Evolutionary conservation across 129 eudicot species (phyloP), one percentile per base, ranked within the genome.

Genomic region (Saposhnikovia divaricata): DNA sequence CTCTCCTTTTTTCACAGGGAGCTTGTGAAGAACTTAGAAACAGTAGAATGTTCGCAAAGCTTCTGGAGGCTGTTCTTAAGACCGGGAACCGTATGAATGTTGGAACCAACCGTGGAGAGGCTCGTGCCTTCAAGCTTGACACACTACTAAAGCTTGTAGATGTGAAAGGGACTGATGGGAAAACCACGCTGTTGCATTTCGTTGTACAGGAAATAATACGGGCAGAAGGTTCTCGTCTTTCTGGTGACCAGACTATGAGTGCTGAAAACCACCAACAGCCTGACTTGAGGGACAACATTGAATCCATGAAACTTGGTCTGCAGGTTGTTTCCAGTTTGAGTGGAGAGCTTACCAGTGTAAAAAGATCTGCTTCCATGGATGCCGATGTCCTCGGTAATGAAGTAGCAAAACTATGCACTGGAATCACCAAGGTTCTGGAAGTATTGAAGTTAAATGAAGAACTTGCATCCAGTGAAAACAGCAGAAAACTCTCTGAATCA

Each of bases 61-160:
- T 92, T 15, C 83, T 92, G n/a, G 90, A 90, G 82, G 96, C 96
- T 2, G 96, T 90, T 10, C 89, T 90, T 16, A 86, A 83, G 73
- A 89, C 97, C 0, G 96, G 97, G 19, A 92, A 90, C 80, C 89
- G 91, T 57, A 87, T 90, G 93, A 92, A 90, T 61, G 82, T 83
- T 34, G 97, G 96, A 66, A 90, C 96, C 46, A 86, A 87, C 81
- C 89, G 93, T 16, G 96, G 97, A 11, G 96, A 90, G 77, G 95
- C 97, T 50, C 89, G 82, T 5, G 97, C 97, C 78, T 92, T 90
- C 89, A 92, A 87, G 82, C 93, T 92, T 16, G 97, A 92, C 86
- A 87, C 96, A 0, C 92, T 92, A 65, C 91, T 92, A 12, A 89
- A 89, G 76, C 97, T 92, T 40, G 94, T 86, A 42, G 93, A 90